Conservation (phyloP, 768 basidiomycete species). For the Ephemerocybe angulata region DNA sequence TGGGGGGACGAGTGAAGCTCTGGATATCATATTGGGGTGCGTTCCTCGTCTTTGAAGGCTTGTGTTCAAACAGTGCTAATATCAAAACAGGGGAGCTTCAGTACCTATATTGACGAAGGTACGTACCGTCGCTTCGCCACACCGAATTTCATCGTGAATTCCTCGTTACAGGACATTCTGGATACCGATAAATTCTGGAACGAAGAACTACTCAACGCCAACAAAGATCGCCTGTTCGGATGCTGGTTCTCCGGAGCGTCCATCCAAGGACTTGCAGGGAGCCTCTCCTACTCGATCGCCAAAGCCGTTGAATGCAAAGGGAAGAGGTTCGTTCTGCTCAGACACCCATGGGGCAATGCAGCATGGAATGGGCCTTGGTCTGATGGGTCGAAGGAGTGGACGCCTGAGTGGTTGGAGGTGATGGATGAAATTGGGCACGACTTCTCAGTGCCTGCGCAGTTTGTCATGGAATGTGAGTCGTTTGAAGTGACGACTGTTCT, state of each 20-base stretch:
- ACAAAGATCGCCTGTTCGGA: constrained; percentile 42
- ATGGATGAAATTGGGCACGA: constrained; percentile 33
- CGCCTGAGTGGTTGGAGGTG: constrained; percentile 34
- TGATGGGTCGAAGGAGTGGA: constrained; percentile 45
- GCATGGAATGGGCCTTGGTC: constrained; percentile 45
- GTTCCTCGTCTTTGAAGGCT: neutral
- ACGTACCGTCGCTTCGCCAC: neutral
- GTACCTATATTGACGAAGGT: constrained; percentile 31
- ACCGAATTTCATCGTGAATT: neutral
- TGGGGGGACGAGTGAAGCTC: constrained; percentile 38
- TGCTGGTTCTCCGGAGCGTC: constrained; percentile 33
- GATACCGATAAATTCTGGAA: constrained; percentile 47
- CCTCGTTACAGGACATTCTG: constrained; percentile 47
- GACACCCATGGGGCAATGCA: constrained; percentile 44
- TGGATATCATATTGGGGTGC: constrained; percentile 53
- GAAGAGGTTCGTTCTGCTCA: constrained; percentile 40
- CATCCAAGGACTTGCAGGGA: constrained; percentile 28
- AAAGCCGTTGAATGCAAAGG: constrained; percentile 38
- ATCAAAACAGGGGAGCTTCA: constrained; percentile 35
- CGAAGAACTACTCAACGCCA: constrained; percentile 44
- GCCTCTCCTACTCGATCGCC: constrained; percentile 43
- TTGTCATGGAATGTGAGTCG: constrained; percentile 42
- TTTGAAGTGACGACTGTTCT: neutral
- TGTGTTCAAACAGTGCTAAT: neutral
- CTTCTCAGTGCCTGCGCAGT: constrained; percentile 41